phyloP scores from a whole-genome alignment of 78 protist genomes.

The Dictyostelium purpureum region DNA sequence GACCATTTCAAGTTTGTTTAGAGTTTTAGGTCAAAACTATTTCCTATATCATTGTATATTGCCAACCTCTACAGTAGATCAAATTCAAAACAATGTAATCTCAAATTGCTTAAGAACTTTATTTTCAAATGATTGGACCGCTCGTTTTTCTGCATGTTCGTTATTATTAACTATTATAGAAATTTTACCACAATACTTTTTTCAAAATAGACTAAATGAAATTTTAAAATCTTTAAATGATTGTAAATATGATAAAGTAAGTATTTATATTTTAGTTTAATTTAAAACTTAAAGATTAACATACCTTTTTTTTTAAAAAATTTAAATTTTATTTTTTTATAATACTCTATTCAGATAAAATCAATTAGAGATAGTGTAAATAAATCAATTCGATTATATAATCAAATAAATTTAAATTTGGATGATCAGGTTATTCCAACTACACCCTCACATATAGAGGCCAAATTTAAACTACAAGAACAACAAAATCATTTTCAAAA shows the following conservation, averaged over 20 bases:
- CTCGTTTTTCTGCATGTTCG: not conserved
- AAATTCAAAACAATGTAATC: not conserved
- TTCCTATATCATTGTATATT: not conserved
- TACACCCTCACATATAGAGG: not conserved
- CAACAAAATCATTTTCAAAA: not conserved
- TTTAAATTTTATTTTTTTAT: no score
- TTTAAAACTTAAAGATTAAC: no score
- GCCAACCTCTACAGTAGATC: not conserved
- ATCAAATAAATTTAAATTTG: not conserved
- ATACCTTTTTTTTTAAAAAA: not conserved
- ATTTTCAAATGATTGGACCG: not conserved
- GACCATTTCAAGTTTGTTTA: not conserved
- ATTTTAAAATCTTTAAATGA: slow-evolving; percentile 21
- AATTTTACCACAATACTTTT: not conserved
- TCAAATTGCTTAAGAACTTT: not conserved
- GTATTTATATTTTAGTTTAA: not conserved
- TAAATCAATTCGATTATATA: slow-evolving; percentile 1
- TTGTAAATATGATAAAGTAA: slow-evolving; percentile 23
- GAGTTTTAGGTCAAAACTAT: not conserved
- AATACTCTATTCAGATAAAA: no score
- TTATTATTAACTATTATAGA: not conserved
- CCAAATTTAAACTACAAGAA: not conserved
- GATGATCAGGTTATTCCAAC: not conserved
- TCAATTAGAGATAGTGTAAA: slow-evolving; percentile 12
- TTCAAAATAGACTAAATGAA: not conserved